phyloP scores from a whole-genome alignment of 1,284 basidiomycete genomes.

The Testicularia cyperi region DNA sequence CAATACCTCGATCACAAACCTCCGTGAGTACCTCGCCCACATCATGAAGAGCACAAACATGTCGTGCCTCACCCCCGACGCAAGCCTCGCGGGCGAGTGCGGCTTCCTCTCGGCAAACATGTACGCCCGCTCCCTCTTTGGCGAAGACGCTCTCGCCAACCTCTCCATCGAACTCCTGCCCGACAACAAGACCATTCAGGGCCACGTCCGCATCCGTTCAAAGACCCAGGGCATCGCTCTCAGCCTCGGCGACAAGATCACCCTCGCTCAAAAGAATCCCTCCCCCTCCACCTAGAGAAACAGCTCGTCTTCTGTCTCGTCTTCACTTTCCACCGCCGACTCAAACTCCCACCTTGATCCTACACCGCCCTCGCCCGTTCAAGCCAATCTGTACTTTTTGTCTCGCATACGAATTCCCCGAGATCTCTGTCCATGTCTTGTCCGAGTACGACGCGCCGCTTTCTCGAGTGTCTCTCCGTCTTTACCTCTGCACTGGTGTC shows the following conservation, averaged over 20 bases:
- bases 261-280: conserved; percentile 35
- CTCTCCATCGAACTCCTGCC: conserved; percentile 88
- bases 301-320: not conserved
- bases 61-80: conserved; percentile 92
- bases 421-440: too few species aligned
- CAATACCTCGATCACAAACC: conserved; percentile 75
- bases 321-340: not conserved
- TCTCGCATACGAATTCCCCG: too few species aligned
- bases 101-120: conserved; percentile 92
- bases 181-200: conserved; percentile 61
- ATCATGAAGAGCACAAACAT: conserved; percentile 86
- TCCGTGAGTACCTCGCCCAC: conserved; percentile 80
- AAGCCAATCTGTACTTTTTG: too few species aligned
- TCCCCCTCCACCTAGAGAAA: not conserved
- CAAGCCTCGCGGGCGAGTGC: conserved; percentile 84
- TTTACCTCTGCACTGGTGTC: too few species aligned
- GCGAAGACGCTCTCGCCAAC: conserved; percentile 97
- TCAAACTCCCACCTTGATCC: not conserved
- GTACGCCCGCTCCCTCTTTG: conserved; percentile 87
- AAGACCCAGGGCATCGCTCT: conserved; percentile 71
- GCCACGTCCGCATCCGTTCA: conserved; percentile 55
- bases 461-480: too few species aligned
- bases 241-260: conserved; percentile 84
- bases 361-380: too few species aligned
- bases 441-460: too few species aligned